phyloP scores from a whole-genome alignment of 2,329 filamentous ascomycete genomes.

The Paracoccidioides lutzii region DNA sequence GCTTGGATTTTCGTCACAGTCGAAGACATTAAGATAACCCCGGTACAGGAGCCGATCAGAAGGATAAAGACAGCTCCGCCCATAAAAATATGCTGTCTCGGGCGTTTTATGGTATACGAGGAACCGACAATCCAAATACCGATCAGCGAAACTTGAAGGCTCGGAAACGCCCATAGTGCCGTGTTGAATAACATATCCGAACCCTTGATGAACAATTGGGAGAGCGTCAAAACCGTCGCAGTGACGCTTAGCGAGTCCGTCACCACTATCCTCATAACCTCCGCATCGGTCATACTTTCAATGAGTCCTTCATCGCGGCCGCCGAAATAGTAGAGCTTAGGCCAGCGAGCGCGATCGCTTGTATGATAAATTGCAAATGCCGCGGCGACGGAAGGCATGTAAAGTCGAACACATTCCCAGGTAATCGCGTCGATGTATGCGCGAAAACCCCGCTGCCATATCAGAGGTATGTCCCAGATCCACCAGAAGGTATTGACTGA shows the following conservation, averaged over 20 bases:
- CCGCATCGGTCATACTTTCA: not conserved
- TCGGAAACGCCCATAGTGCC: slow-evolving; percentile 1
- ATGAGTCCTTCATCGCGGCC: not conserved
- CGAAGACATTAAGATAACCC: not conserved
- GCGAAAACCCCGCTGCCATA: not conserved
- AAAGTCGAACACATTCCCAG: slow-evolving; percentile 2
- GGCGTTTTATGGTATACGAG: not conserved
- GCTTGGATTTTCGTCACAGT: not conserved
- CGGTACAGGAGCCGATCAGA: not conserved
- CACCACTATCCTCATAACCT: not conserved
- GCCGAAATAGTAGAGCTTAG: slow-evolving; percentile 1
- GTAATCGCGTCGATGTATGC: slow-evolving; percentile 2
- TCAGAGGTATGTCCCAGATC: slow-evolving; percentile 2
- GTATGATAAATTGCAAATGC: not conserved
- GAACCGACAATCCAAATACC: not conserved
- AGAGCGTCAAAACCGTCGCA: not conserved
- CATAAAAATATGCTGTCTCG: not conserved
- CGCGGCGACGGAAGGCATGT: slow-evolving; percentile 1
- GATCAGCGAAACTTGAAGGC: not conserved
- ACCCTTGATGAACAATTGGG: not conserved
- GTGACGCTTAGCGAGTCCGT: slow-evolving; percentile 1
- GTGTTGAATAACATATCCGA: not conserved
- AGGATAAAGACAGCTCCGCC: not conserved
- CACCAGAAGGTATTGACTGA: slow-evolving; percentile 1
- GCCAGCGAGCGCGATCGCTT: not conserved